These are phyloP conservation scores for Wallacemonas rigidus DNA, from an alignment of 208 protist species.

Conservation along the genomic window DNA sequence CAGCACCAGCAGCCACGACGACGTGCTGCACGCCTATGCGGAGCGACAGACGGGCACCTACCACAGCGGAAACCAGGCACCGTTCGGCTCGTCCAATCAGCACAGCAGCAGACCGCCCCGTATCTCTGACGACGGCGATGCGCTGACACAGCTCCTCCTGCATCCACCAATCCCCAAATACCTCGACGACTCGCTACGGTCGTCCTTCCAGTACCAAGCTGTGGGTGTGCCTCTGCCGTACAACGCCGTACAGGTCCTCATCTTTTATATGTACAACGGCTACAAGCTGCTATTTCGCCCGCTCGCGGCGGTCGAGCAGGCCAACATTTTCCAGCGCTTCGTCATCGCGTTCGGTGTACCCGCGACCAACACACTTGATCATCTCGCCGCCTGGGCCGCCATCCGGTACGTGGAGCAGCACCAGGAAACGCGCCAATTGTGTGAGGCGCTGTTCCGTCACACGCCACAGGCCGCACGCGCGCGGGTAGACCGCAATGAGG, in stretches of 20 bases:
- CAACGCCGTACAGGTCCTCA: constrained; percentile 32
- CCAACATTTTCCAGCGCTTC: constrained; percentile 41
- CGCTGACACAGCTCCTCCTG: constrained; percentile 29
- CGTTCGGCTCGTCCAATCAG: not conserved
- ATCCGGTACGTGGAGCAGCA: constrained; percentile 40
- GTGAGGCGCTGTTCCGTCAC: not conserved
- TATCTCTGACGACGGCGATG: constrained; percentile 20
- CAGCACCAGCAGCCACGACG: not conserved
- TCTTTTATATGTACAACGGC: constrained; percentile 39
- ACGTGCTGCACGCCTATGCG: not conserved
- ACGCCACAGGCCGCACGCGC: not conserved
- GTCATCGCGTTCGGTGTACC: constrained; percentile 44
- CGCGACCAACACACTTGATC: constrained; percentile 28
- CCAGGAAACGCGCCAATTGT: constrained; percentile 17
- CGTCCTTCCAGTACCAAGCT: constrained; percentile 34
- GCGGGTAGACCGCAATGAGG: not conserved
- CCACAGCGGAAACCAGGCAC: not conserved
- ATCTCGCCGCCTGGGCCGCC: constrained; percentile 40
- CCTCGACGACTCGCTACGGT: constrained; percentile 32
- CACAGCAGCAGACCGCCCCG: not conserved
- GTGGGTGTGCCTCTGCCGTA: constrained; percentile 32
- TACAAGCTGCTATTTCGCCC: constrained; percentile 42
- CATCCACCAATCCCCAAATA: constrained; percentile 31
- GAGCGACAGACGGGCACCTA: not conserved
- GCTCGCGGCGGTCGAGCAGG: constrained; percentile 32